Conservation (phyloP, 2,329 filamentous ascomycete genomes). For the Aspergillus sp. region DNA sequence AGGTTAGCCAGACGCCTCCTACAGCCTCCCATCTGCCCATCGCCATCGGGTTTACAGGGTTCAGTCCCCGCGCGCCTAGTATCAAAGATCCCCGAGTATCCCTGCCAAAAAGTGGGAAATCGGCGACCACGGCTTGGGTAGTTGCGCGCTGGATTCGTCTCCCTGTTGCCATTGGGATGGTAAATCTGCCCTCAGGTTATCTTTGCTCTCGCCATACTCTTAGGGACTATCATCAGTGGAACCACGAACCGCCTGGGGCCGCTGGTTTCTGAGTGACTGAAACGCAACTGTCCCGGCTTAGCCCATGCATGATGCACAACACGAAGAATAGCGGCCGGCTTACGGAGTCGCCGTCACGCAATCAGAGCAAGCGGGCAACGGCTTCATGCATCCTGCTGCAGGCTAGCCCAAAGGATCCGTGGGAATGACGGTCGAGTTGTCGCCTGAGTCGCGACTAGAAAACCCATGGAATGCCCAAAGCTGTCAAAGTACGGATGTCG, state of each 20-base stretch:
- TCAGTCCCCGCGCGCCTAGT: neutral
- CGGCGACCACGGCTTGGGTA: neutral
- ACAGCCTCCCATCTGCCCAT: neutral
- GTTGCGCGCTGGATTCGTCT: neutral
- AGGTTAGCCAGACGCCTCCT: neutral
- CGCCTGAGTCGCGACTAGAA: neutral
- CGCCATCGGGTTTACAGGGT: neutral
- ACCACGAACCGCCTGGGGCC: conserved; percentile 10
- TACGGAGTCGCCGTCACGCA: neutral
- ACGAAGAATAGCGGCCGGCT: conserved; percentile 7
- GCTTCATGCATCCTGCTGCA: conserved; percentile 22
- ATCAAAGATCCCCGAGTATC: neutral
- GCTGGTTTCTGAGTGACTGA: neutral
- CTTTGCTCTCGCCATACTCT: neutral
- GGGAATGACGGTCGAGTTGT: neutral
- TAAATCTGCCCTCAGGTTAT: neutral
- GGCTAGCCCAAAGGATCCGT: neutral
- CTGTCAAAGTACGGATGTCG: neutral
- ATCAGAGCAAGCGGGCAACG: conserved; percentile 17
- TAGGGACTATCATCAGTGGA: conserved; percentile 3
- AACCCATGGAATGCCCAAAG: neutral
- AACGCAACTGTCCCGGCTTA: conserved; percentile 9
- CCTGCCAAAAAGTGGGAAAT: neutral
- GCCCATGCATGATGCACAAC: conserved; percentile 27
- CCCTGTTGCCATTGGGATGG: neutral